These are phyloP conservation scores for Silene uniflora DNA, from an alignment of 148 eudicot species.

Conservation along the genomic window DNA sequence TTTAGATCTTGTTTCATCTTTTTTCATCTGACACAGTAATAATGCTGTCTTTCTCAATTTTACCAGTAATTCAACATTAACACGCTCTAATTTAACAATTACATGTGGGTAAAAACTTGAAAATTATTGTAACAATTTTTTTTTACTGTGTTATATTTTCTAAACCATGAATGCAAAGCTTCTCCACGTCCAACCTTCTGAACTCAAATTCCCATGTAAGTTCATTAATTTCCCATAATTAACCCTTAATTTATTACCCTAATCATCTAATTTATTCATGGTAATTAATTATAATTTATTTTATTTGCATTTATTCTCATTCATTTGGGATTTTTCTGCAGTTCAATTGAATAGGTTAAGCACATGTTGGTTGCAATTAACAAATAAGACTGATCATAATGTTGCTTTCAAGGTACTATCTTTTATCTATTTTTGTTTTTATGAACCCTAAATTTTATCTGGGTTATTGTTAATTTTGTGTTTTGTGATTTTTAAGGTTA, in stretches of 20 bases:
- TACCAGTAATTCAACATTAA: conserved; percentile 10
- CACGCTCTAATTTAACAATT: conserved; percentile 14
- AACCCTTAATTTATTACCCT: background rate
- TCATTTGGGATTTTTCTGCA: conserved; percentile 18
- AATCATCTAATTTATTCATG: background rate
- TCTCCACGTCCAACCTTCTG: conserved; percentile 58
- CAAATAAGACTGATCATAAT: conserved; percentile 53
- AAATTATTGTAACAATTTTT: too few species aligned
- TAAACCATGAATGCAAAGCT: conserved; percentile 31
- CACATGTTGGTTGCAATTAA: conserved; percentile 54
- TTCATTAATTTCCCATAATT: conserved; percentile 9
- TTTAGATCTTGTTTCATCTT: background rate
- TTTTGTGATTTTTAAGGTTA: conserved; percentile 45
- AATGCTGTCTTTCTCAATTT: background rate
- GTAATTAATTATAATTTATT: conserved; percentile 11
- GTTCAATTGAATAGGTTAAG: conserved; percentile 62
- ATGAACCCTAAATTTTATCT: background rate
- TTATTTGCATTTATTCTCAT: conserved; percentile 1
- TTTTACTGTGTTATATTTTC: background rate
- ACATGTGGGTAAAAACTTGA: conserved; percentile 10
- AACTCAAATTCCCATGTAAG: conserved; percentile 70
- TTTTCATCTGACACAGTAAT: background rate
- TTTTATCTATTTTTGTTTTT: background rate
- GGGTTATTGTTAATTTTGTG: conserved; percentile 3
- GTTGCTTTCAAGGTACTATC: conserved; percentile 68